A percentile compares a stretch with the other conserved stretches of the same genome.
These are phyloP conservation scores for Erigeron philadelphicus DNA, from an alignment of 140 eudicot genomes.

Conservation along the genomic window DNA sequence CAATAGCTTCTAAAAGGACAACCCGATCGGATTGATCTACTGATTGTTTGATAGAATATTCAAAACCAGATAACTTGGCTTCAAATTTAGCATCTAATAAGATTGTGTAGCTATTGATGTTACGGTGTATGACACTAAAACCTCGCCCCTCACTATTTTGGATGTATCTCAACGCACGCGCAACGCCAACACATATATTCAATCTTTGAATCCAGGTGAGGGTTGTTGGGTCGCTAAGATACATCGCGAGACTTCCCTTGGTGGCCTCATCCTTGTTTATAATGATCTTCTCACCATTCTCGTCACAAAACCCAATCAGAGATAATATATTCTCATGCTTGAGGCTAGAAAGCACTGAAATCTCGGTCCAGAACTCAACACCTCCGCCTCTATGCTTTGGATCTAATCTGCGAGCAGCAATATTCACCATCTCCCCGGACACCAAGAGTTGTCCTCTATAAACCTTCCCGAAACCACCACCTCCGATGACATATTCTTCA, in stretches of 20 bases:
- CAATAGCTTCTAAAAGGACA: not conserved
- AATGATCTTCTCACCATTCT: conserved; percentile 16
- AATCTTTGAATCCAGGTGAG: conserved; percentile 14
- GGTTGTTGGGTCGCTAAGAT: not conserved
- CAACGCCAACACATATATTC: conserved; percentile 1
- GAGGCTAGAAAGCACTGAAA: conserved; percentile 4
- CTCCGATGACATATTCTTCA: not conserved
- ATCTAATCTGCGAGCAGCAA: conserved; percentile 1
- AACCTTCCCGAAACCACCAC: not conserved
- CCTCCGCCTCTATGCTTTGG: not conserved
- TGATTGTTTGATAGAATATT: not conserved
- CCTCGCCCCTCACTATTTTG: not conserved
- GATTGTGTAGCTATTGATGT: not conserved
- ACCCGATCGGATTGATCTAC: not conserved
- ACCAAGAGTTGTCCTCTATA: conserved; percentile 18
- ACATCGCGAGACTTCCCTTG: conserved; percentile 1
- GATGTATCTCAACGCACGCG: conserved; percentile 6
- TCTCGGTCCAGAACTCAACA: not conserved
- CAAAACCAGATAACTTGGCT: conserved; percentile 6
- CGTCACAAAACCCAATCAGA: conserved; percentile 11
- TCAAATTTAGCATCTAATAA: not conserved
- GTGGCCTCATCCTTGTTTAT: not conserved
- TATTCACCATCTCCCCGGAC: not conserved
- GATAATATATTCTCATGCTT: conserved; percentile 20
- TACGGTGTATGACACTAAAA: conserved; percentile 6